Evolutionary conservation across 1,139 yeast genomes (phyloP).

Genomic region (Nakaseomyces kungkrabaensis): DNA sequence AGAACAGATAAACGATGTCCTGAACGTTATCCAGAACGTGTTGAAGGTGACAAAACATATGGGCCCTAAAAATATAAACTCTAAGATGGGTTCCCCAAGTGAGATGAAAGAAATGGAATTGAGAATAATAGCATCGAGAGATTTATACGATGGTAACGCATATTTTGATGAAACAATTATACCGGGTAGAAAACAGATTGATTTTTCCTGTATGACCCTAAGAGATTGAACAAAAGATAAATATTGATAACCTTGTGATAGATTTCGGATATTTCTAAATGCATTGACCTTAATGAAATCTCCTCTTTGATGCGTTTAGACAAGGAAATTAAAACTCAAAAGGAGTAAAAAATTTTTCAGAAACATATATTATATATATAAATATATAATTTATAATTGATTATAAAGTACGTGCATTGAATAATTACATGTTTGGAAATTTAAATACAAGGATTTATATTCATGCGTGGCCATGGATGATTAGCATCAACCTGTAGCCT

Average conservation of each 20-base stretch:
- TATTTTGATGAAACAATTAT: neutral
- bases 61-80: conserved; percentile 15
- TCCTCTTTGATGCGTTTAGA: too few species aligned
- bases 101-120: conserved; percentile 29
- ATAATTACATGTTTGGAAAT: conserved; percentile 3
- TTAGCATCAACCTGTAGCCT: neutral
- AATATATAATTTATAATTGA: neutral
- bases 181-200: neutral
- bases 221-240: neutral
- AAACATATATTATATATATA: neutral
- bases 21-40: conserved; percentile 26
- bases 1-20: conserved; percentile 23
- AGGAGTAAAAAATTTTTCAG: too few species aligned
- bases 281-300: too few species aligned
- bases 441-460: conserved; percentile 3
- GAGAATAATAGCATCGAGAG: conserved; percentile 25
- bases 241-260: neutral
- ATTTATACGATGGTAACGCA: conserved; percentile 12
- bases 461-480: neutral
- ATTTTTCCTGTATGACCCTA: neutral
- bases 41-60: conserved; percentile 18
- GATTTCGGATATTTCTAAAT: too few species aligned
- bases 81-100: conserved; percentile 21
- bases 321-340: too few species aligned
- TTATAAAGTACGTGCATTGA: conserved; percentile 1